Evolutionary conservation across 768 basidiomycete genomes (phyloP).

Genomic region (Xerocomellus amylosporus): DNA sequence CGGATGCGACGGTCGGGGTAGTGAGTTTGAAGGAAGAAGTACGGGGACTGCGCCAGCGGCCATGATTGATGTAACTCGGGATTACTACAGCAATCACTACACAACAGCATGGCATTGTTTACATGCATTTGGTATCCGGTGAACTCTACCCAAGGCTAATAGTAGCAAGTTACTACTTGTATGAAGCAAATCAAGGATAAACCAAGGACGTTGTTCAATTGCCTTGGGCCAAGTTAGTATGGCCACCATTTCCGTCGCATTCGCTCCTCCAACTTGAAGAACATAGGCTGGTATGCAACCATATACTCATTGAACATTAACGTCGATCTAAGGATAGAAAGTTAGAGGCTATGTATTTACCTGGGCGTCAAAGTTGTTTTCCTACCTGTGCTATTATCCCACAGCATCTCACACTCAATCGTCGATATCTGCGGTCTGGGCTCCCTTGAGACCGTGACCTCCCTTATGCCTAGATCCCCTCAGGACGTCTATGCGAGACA

Average conservation of each 20-base stretch:
- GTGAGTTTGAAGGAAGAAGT: constrained; percentile 48
- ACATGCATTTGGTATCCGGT: not conserved
- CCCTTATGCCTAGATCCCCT: constrained; percentile 1
- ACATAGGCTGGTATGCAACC: too few species aligned
- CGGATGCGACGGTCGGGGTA: constrained; percentile 37
- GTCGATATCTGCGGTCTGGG: not conserved
- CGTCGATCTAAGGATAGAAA: not conserved
- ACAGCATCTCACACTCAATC: not conserved
- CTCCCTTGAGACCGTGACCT: not conserved
- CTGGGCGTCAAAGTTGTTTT: not conserved
- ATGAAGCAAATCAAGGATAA: too few species aligned
- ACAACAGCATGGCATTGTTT: not conserved
- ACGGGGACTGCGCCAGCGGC: constrained; percentile 40
- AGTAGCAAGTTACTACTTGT: too few species aligned
- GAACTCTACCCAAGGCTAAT: too few species aligned
- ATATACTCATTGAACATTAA: not conserved
- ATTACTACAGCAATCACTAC: too few species aligned
- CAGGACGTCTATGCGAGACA: constrained; percentile 20
- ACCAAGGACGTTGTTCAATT: too few species aligned
- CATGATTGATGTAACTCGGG: too few species aligned
- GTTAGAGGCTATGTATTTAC: not conserved
- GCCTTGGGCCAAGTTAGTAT: too few species aligned
- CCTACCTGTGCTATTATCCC: not conserved
- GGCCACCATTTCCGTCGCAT: too few species aligned
- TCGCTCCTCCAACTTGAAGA: too few species aligned